These are phyloP conservation scores for Articulospora tetracladia DNA, from an alignment of 495 filamentous ascomycete genomes.

Conservation along the genomic window DNA sequence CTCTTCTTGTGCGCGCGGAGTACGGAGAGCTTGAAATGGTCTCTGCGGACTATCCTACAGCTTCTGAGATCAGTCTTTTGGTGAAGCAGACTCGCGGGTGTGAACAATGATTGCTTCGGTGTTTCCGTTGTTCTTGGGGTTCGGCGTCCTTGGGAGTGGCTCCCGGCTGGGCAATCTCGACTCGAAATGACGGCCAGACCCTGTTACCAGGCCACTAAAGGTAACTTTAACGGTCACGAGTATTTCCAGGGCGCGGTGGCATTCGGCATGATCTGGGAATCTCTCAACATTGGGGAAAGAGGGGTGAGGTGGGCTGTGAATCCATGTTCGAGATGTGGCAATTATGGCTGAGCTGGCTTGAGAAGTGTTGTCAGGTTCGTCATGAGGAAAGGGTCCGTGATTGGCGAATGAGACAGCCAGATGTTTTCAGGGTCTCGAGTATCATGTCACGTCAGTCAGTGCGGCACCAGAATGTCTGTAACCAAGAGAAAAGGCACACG, in stretches of 20 bases:
- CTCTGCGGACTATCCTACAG: not conserved
- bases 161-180: conserved; percentile 11
- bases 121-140: conserved; percentile 1
- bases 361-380: conserved; percentile 9
- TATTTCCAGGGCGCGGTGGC: not conserved
- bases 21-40: not conserved
- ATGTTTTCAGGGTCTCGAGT: not conserved
- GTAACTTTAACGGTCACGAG: not conserved
- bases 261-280: not conserved
- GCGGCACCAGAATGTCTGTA: not conserved
- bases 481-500: not conserved
- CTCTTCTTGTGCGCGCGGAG: not conserved
- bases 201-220: conserved; percentile 3
- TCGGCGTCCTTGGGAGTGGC: not conserved
- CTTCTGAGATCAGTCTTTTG: not conserved
- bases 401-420: conserved; percentile 14
- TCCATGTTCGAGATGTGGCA: not conserved
- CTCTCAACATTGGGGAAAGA: not conserved
- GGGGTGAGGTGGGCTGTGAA: not conserved
- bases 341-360: conserved; percentile 17
- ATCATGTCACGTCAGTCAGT: conserved; percentile 2
- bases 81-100: not conserved
- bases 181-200: conserved; percentile 12
- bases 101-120: conserved; percentile 1
- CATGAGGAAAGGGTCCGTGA: conserved; percentile 6